These are phyloP conservation scores for Pythium phragmiticola DNA, from an alignment of 352 stramenopile species.

Conservation along the genomic window DNA sequence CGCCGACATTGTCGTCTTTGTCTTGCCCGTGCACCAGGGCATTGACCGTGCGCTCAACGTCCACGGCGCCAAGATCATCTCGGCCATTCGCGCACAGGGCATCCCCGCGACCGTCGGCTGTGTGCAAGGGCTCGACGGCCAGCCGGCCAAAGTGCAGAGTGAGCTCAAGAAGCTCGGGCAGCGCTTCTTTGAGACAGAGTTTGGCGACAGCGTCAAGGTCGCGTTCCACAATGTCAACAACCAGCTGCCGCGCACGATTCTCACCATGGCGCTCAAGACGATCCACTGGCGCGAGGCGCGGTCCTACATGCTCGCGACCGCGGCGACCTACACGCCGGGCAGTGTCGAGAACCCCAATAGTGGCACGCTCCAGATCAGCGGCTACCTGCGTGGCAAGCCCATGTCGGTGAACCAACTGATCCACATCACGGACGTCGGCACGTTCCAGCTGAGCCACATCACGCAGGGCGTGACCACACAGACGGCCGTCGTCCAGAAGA, in stretches of 20 bases:
- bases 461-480: conserved; percentile 46
- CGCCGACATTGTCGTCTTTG: conserved; percentile 79
- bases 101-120: conserved; percentile 86
- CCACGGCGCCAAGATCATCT: conserved; percentile 87
- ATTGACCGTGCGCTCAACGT: conserved; percentile 85
- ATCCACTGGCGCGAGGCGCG: conserved; percentile 89
- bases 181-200: conserved; percentile 90
- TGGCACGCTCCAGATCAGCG: conserved; percentile 86
- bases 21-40: conserved; percentile 74
- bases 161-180: conserved; percentile 85
- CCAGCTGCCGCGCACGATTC: conserved; percentile 78
- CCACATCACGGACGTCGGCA: conserved; percentile 96
- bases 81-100: conserved; percentile 91
- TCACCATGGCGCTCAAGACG: conserved; percentile 76
- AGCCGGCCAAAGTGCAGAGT: conserved; percentile 61
- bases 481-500: conserved; percentile 38
- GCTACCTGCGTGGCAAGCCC: conserved; percentile 94
- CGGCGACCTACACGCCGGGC: conserved; percentile 64
- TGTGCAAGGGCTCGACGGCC: conserved; percentile 80
- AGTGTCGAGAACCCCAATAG: conserved; percentile 39
- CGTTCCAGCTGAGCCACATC: conserved; percentile 88
- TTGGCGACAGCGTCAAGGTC: conserved; percentile 83
- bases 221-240: conserved; percentile 70
- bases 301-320: conserved; percentile 85
- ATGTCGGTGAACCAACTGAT: conserved; percentile 95